A percentile compares a stretch with the other conserved stretches of the same genome.
These are phyloP conservation scores for Selaginella moellendorffii DNA, from an alignment of 75 land plant species.

Conservation along the genomic window DNA sequence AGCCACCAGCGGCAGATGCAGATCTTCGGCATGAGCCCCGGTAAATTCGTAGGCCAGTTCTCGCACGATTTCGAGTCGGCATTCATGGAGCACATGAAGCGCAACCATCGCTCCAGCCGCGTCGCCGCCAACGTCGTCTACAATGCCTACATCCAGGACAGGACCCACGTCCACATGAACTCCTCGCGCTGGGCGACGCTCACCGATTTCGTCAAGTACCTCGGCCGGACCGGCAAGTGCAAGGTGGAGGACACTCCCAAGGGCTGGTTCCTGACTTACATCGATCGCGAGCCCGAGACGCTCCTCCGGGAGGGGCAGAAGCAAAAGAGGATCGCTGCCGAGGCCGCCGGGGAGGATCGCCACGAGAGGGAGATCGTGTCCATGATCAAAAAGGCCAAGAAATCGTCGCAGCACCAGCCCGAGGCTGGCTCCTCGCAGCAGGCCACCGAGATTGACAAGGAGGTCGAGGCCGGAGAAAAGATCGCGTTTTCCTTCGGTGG, in stretches of 20 bases:
- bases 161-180: neutral
- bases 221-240: neutral
- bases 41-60: neutral
- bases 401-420: neutral
- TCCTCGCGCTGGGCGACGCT: neutral
- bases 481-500: neutral
- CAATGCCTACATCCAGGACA: neutral
- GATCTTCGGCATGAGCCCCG: neutral
- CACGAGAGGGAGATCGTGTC: neutral
- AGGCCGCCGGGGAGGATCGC: neutral
- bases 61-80: neutral
- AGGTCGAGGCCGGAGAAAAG: neutral
- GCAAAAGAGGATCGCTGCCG: neutral
- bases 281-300: constrained; percentile 1
- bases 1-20: neutral
- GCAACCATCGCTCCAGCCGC: neutral
- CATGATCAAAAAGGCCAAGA: neutral
- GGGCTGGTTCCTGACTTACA: constrained; percentile 3
- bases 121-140: neutral
- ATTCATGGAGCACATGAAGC: neutral
- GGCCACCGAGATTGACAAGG: neutral
- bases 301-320: constrained; percentile 1
- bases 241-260: constrained; percentile 2
- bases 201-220: neutral
- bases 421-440: neutral